Evolutionary conservation across 257 asterid species (phyloP).

Genomic region (Solanum bulbocastanum): DNA sequence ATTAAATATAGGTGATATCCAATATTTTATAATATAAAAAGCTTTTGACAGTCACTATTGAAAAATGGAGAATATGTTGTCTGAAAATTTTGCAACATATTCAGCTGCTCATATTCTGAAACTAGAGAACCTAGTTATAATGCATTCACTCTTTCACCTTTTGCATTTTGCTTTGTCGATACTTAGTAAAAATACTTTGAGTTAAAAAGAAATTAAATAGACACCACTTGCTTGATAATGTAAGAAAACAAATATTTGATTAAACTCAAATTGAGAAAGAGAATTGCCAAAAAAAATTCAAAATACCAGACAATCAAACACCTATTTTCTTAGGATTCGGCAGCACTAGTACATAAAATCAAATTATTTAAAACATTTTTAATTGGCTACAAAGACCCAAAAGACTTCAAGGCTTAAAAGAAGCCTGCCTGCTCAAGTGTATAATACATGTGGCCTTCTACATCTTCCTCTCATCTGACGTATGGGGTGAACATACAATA

Average conservation of each 20-base stretch:
- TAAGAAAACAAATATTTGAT: not conserved
- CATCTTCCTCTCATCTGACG: not conserved
- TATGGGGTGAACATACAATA: not conserved
- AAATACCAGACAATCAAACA: not conserved
- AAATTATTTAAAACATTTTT: not conserved
- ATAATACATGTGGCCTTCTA: not conserved
- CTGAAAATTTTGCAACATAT: not conserved
- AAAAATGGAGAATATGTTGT: not conserved
- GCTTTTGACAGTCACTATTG: not conserved
- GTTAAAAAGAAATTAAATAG: not conserved
- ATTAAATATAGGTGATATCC: not conserved
- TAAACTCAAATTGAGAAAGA: not conserved
- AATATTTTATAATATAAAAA: not conserved
- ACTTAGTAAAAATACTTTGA: not conserved
- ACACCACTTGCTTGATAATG: not conserved
- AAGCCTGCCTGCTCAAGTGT: not conserved
- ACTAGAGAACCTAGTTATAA: not conserved
- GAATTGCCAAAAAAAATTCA: not conserved
- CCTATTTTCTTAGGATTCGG: not conserved
- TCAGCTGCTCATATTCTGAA: not conserved
- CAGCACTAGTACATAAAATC: not conserved
- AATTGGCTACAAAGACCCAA: not conserved
- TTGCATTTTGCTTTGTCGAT: not conserved
- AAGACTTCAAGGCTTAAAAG: not conserved
- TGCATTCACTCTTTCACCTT: not conserved